Conservation (phyloP, 257 asterid species). For the Gardenia jasminoides region DNA sequence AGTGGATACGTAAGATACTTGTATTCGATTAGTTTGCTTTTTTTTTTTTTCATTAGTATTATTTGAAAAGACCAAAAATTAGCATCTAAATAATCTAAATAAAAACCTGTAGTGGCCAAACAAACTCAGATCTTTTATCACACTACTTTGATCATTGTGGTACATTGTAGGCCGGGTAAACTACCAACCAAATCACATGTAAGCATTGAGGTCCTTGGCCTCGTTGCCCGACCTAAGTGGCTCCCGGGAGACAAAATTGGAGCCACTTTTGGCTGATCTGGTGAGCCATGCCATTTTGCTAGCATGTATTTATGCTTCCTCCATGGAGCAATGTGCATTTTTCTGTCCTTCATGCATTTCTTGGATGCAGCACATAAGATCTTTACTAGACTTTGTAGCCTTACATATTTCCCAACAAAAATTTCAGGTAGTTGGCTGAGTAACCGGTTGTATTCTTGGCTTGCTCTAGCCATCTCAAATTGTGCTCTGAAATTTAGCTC, state of each 20-base stretch:
- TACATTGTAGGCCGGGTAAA: constrained; percentile 10
- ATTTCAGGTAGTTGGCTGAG: constrained; percentile 30
- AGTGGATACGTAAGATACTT: background rate
- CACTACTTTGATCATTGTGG: constrained; percentile 22
- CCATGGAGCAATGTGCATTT: constrained; percentile 51
- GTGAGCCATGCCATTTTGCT: constrained; percentile 41
- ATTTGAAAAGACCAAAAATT: background rate
- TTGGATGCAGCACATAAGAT: constrained; percentile 40
- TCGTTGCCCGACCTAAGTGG: background rate
- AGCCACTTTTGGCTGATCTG: constrained; percentile 12
- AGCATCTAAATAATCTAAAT: background rate
- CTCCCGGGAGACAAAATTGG: background rate
- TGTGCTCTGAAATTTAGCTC: constrained; percentile 38
- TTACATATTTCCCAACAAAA: constrained; percentile 35
- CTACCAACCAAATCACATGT: constrained; percentile 28
- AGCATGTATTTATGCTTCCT: constrained; percentile 47
- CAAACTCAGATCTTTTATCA: background rate
- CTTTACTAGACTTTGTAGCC: constrained; percentile 31
- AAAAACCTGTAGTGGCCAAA: background rate
- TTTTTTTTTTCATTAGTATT: too few species aligned
- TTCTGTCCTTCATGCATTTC: constrained; percentile 37
- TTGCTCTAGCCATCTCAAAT: constrained; percentile 37
- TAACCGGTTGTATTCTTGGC: constrained; percentile 30
- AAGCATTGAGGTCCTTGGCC: constrained; percentile 33
- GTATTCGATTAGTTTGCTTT: background rate